A percentile compares a stretch with the other conserved stretches of the same genome.
Conservation (phyloP, 2,329 filamentous ascomycete genomes). For the Exophiala oligosperma region DNA sequence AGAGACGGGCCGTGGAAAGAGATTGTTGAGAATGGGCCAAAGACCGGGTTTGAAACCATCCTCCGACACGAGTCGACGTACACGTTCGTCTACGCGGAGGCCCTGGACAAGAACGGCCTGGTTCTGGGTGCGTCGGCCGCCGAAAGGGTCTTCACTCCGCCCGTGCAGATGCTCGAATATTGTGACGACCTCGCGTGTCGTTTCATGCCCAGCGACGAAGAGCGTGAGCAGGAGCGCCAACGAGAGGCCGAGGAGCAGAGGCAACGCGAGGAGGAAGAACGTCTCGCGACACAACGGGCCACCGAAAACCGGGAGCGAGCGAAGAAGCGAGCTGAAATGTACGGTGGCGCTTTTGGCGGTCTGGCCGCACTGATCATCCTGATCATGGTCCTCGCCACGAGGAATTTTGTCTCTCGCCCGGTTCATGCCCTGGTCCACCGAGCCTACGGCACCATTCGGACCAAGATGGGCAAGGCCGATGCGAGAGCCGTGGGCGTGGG, state of each 20-base stretch:
- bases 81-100: conserved; percentile 35
- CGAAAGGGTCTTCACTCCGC: conserved; percentile 40
- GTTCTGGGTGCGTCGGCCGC: conserved; percentile 37
- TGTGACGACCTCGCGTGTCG: conserved; percentile 27
- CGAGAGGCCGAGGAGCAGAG: conserved; percentile 14
- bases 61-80: conserved; percentile 29
- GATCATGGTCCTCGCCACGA: conserved; percentile 17
- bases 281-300: not conserved
- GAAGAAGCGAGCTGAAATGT: conserved; percentile 15
- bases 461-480: not conserved
- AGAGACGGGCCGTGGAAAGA: conserved; percentile 34
- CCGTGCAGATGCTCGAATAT: conserved; percentile 33
- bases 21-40: conserved; percentile 34
- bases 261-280: conserved; percentile 3
- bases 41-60: conserved; percentile 42
- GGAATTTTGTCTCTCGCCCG: conserved; percentile 19
- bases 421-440: conserved; percentile 10
- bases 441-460: conserved; percentile 4
- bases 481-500: conserved; percentile 2
- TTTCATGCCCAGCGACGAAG: conserved; percentile 21
- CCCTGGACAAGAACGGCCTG: conserved; percentile 35
- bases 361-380: conserved; percentile 13
- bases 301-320: not conserved
- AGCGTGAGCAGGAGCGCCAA: conserved; percentile 17
- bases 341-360: conserved; percentile 13